Percentiles rank a stretch among this genome's conserved stretches.
These are phyloP conservation scores for Boletus subparvulus DNA, from an alignment of 768 basidiomycete genomes.

Conservation along the genomic window DNA sequence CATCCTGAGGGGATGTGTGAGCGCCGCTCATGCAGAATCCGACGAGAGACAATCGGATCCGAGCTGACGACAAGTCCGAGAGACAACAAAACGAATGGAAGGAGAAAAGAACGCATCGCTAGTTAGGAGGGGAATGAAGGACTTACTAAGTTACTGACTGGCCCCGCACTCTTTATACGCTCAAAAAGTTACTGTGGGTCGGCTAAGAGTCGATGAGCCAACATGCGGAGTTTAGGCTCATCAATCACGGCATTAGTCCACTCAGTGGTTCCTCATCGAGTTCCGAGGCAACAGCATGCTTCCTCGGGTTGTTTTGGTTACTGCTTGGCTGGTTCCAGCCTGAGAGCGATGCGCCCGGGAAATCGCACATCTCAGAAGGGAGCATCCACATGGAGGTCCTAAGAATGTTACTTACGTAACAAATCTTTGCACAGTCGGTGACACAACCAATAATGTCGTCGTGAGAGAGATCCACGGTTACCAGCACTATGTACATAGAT, in stretches of 20 bases:
- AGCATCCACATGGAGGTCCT: no score
- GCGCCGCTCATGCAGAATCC: constrained; percentile 26
- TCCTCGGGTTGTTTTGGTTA: neutral
- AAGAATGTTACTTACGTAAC: no score
- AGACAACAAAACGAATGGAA: constrained; percentile 23
- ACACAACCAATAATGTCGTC: neutral
- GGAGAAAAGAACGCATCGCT: constrained; percentile 21
- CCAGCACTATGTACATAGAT: no score
- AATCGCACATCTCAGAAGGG: no score
- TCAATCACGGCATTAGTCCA: neutral
- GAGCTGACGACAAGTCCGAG: constrained; percentile 15
- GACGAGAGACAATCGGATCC: constrained; percentile 5
- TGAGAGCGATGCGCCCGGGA: neutral
- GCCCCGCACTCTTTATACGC: neutral
- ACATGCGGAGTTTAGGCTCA: no score
- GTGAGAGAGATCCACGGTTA: neutral
- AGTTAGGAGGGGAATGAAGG: neutral
- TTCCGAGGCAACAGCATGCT: neutral
- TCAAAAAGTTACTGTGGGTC: neutral
- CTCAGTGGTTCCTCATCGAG: no score
- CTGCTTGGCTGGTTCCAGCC: neutral
- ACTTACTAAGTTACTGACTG: neutral
- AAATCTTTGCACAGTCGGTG: no score
- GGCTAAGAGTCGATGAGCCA: neutral
- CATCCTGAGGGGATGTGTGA: constrained; percentile 40